These are phyloP conservation scores for Thinopyrum obtusiflorum DNA, from an alignment of 202 grass and related monocot genomes.

Conservation along the genomic window DNA sequence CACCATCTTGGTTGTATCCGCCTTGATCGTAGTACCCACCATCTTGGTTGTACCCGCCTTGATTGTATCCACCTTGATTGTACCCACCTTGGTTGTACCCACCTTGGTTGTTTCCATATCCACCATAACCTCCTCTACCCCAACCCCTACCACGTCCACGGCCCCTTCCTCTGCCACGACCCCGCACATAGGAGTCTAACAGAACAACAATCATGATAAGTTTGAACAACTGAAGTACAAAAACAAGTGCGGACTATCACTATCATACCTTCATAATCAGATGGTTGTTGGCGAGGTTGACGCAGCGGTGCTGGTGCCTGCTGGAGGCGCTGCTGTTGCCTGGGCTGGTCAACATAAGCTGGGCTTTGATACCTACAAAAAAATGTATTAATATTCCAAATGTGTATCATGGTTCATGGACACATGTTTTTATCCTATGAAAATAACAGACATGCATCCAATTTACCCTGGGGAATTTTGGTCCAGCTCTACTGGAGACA, in stretches of 20 bases:
- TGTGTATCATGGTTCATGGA: not conserved
- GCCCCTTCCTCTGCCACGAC: slow-evolving; percentile 65
- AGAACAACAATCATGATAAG: slow-evolving; percentile 14
- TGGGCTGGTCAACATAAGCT: slow-evolving; percentile 52
- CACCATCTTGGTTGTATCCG: slow-evolving; percentile 38
- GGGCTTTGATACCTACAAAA: slow-evolving; percentile 82
- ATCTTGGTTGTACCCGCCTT: slow-evolving; percentile 56
- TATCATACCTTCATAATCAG: slow-evolving; percentile 62
- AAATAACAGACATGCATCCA: not conserved
- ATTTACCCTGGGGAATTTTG: slow-evolving; percentile 66
- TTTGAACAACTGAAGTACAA: not conserved
- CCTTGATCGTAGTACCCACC: slow-evolving; percentile 63
- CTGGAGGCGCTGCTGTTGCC: slow-evolving; percentile 55
- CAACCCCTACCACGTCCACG: slow-evolving; percentile 74
- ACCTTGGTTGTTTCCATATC: slow-evolving; percentile 57
- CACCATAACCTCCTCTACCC: slow-evolving; percentile 58
- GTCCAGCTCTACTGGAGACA: slow-evolving; percentile 69
- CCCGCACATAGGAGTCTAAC: slow-evolving; percentile 73
- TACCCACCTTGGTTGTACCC: slow-evolving; percentile 60
- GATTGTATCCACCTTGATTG: slow-evolving; percentile 61
- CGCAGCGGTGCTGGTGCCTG: slow-evolving; percentile 37
- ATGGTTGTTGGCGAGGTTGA: slow-evolving; percentile 53
- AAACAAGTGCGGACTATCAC: slow-evolving; percentile 5
- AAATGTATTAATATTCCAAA: slow-evolving; percentile 11
- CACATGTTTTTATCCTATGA: not conserved